Conservation (phyloP, 73 alveolate species). For the Paramecium octaurelia region DNA sequence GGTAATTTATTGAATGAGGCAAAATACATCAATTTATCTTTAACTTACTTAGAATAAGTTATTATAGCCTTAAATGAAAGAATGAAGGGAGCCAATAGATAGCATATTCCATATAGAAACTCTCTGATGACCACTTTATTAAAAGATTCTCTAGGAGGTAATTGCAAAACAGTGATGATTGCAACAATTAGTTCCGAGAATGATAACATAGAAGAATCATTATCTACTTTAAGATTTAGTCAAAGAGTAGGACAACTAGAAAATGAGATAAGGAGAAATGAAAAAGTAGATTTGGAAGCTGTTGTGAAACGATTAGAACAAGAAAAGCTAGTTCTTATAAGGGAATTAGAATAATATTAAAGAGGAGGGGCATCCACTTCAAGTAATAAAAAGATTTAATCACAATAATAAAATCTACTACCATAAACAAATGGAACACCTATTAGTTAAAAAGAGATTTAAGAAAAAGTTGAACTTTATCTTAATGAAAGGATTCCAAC, state of each 20-base stretch:
- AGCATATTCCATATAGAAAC: conserved; percentile 96
- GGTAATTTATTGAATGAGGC: conserved; percentile 92
- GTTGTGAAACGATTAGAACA: conserved; percentile 69
- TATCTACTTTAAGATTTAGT: conserved; percentile 92
- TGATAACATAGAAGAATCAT: conserved; percentile 87
- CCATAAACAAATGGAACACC: background rate
- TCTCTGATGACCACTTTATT: conserved; percentile 94
- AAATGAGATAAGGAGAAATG: conserved; percentile 76
- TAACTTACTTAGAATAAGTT: conserved; percentile 86
- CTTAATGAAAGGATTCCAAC: conserved; percentile 26
- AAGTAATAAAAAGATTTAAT: background rate
- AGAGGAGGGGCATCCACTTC: background rate
- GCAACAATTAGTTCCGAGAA: conserved; percentile 87
- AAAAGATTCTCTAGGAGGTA: conserved; percentile 97
- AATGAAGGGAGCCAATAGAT: conserved; percentile 83
- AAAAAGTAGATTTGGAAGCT: conserved; percentile 70
- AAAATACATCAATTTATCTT: conserved; percentile 85
- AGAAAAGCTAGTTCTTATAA: conserved; percentile 59
- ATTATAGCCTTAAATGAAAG: conserved; percentile 92
- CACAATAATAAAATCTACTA: background rate
- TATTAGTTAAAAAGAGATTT: background rate
- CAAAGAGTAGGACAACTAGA: conserved; percentile 66
- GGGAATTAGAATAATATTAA: conserved; percentile 56
- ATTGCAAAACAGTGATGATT: conserved; percentile 94
- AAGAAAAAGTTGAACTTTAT: conserved; percentile 46